These are phyloP conservation scores for Aegilops tauschii DNA, from an alignment of 176 grass and related monocot genomes.

Conservation along the genomic window DNA sequence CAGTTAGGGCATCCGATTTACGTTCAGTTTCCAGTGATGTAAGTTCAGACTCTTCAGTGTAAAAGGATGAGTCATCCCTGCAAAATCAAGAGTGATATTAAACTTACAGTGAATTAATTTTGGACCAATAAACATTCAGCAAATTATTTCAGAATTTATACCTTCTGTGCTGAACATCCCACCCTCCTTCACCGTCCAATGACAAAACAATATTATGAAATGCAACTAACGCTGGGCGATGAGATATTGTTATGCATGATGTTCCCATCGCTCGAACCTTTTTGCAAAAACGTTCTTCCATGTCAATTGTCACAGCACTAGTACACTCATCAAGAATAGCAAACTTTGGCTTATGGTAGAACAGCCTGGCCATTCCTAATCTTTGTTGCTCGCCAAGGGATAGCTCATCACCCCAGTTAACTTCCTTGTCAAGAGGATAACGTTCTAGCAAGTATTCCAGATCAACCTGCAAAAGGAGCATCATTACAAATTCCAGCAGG, in stretches of 20 bases:
- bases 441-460: slow-evolving; percentile 94
- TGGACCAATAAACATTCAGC: slow-evolving; percentile 6
- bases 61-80: slow-evolving; percentile 70
- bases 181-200: slow-evolving; percentile 94
- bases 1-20: slow-evolving; percentile 73
- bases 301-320: slow-evolving; percentile 95
- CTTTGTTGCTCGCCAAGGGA: slow-evolving; percentile 99
- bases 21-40: slow-evolving; percentile 64
- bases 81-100: slow-evolving; percentile 26
- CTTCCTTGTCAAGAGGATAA: slow-evolving; percentile 92
- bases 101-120: slow-evolving; percentile 12
- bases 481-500: slow-evolving; percentile 35
- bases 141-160: slow-evolving; percentile 29
- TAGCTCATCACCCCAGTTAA: slow-evolving; percentile 98
- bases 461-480: slow-evolving; percentile 75
- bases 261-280: slow-evolving; percentile 97
- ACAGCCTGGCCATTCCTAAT: slow-evolving; percentile 96
- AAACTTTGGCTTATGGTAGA: slow-evolving; percentile 97
- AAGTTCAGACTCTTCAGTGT: slow-evolving; percentile 57
- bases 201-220: slow-evolving; percentile 99
- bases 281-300: slow-evolving; percentile 97
- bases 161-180: slow-evolving; percentile 91
- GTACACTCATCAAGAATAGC: slow-evolving; percentile 99
- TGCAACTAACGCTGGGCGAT: slow-evolving; percentile 94
- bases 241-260: slow-evolving; percentile 99